Base-by-base conservation (phyloP, 352 stramenopile species). In the Globisporangium ultimum region DNA sequence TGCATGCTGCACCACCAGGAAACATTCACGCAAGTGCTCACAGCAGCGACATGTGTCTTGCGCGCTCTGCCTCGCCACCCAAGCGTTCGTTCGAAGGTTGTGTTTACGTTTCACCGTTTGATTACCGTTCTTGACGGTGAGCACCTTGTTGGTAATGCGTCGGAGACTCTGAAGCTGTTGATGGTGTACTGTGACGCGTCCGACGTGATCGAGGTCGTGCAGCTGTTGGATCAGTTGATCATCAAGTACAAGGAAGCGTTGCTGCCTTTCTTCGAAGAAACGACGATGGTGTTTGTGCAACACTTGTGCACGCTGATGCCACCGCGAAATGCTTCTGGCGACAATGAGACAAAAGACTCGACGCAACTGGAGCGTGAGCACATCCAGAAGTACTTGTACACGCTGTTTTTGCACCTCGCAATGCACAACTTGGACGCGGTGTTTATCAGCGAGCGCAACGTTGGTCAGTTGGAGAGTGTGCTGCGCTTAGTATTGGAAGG, bases 221-320 rank as follows among this genome's bases (percentile, higher is more conserved):
- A 93, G 67, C 64, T 95, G 10, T 60, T 95, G 38, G 79, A 93
- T 66, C 85, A 95, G 66, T 70, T 95, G 41, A 91, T 95, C 58
- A 91, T 93, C 70, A 87, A 89, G 63, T 84, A 92, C 76, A 95
- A 93, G 47, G 66, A 78, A 6, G 72, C 68, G 36, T 67, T 95
- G 7, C 77, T 78, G 0, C 66, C 66, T 15, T 89, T 95, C 47
- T 73, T 95, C 48, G 77, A 93, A 50, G 72, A 79, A 50, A 81
- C 69, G 4, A 73, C 68, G 10, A 70, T 95, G 53, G 68, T 67
- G 17, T 95, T 95, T 40, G 70, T 95, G 38, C 71, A 89, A 61
- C 83, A 89, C 38, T 53, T 94, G 58, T 89, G 79, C 38, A 13
- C 64, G 18, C 59, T 93, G 48, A 89, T 95, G 76, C 80, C 80